Evolutionary conservation across 2,329 filamentous ascomycete genomes (phyloP), one percentile per base, ranked within the genome.

Genomic region (Penicillium frequentans): DNA sequence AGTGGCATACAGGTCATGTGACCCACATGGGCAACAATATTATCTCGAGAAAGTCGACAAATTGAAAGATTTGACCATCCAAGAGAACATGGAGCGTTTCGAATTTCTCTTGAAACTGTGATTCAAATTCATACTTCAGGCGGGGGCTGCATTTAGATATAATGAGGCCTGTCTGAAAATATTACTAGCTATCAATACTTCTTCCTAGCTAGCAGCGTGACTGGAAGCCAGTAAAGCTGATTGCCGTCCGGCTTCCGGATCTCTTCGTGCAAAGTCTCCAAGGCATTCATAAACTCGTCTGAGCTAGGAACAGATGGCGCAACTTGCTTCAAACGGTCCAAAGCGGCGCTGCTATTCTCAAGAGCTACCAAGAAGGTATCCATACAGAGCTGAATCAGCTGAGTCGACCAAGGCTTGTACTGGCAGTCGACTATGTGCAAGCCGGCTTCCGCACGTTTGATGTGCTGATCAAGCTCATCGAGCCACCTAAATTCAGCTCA

Each of bases 181-280:
- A 5, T 31, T 2, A 31, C 29, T 1, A 13, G 26, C 45, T 48
- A 19, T 50, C 33, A 50, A 24, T 13, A 23, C 29, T 19, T 29
- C 11, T 47, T 53, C 21, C 11, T 46, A 21, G 27, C 51, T 23
- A 53, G 21, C 9, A 53, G 29, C 24, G 29, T 53, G 2, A 53
- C 51, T 31, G 51, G 51, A 14, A n/a, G 39, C 51, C 51, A 53
- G 29, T 53, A 53, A 47, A 53, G 43, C 23, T 47, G 51, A 35
- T 11, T 16, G 14, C 39, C 29, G 14, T 31, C 29, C 29, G 29
- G 29, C 11, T 13, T 31, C 5, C 5, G 29, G 7, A 8, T 47
- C 3, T 53, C 51, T 33, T 53, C 9, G 19, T 33, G 16, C 14
- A 53, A 19, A 19, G 16, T 16, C 7, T 29, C 43, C 19, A 46